These are phyloP conservation scores for Arabidopsis lyrata DNA, from an alignment of 441 rosid genomes.

Conservation along the genomic window DNA sequence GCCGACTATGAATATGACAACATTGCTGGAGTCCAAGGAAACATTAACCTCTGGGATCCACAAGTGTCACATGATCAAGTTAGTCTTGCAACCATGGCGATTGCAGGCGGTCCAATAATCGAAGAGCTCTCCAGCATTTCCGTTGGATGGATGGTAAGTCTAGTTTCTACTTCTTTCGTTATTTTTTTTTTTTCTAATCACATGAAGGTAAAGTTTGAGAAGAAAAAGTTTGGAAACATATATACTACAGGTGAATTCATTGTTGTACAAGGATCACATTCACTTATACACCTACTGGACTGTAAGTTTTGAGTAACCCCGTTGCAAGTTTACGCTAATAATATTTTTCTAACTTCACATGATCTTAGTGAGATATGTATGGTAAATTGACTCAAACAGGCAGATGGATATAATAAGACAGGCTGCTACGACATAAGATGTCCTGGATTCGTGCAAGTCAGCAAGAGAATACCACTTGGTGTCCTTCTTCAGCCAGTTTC, in stretches of 20 bases:
- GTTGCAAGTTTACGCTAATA: background rate
- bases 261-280: conserved; percentile 27
- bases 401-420: conserved; percentile 32
- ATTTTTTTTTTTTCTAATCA: too few relatives aligned
- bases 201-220: background rate
- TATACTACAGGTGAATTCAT: conserved; percentile 15
- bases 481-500: conserved; percentile 25
- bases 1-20: conserved; percentile 7
- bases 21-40: conserved; percentile 28
- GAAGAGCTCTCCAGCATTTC: conserved; percentile 38
- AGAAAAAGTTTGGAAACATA: background rate
- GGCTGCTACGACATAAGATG: conserved; percentile 38
- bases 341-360: background rate
- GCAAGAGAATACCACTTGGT: conserved; percentile 33
- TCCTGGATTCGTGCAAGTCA: conserved; percentile 36
- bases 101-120: conserved; percentile 12
- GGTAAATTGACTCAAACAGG: conserved; percentile 22
- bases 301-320: conserved; percentile 30
- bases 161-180: background rate
- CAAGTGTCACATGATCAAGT: conserved; percentile 25
- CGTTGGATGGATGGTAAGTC: conserved; percentile 41
- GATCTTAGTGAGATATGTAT: background rate
- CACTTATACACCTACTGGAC: conserved; percentile 38
- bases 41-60: conserved; percentile 35
- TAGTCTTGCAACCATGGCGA: conserved; percentile 38